Conservation (phyloP, 805 yeast species). For the Hyphopichia homilentoma region DNA sequence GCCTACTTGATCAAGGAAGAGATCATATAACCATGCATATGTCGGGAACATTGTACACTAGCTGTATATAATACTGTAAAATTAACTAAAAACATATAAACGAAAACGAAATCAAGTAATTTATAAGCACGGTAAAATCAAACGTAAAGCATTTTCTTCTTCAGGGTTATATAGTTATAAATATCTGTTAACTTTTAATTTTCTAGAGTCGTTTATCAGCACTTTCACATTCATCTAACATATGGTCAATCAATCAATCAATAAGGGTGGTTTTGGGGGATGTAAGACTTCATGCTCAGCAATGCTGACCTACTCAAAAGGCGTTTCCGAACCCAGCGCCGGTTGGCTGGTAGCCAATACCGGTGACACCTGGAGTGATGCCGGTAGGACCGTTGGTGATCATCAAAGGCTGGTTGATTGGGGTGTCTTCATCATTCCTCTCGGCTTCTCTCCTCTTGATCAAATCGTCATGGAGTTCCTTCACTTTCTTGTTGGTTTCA, state of each 20-base stretch:
- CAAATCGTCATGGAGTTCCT: conserved; percentile 65
- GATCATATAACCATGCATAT: conserved; percentile 3
- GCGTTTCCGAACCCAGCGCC: conserved; percentile 69
- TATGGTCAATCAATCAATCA: conserved; percentile 1
- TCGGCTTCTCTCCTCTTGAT: conserved; percentile 65
- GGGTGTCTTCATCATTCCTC: conserved; percentile 39
- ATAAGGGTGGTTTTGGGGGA: too few species aligned
- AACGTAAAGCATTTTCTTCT: too few species aligned
- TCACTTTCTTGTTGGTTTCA: conserved; percentile 68
- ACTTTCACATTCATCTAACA: conserved; percentile 1
- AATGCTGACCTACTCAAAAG: conserved; percentile 17
- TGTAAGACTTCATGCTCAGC: too few species aligned
- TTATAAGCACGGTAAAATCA: neutral
- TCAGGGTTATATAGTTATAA: too few species aligned
- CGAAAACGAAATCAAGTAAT: neutral
- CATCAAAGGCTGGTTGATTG: conserved; percentile 67
- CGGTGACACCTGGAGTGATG: conserved; percentile 31
- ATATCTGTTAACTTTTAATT: neutral
- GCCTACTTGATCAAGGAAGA: conserved; percentile 3
- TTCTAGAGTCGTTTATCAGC: neutral
- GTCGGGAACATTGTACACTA: too few species aligned
- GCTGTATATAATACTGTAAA: too few species aligned
- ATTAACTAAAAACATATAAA: conserved; percentile 2
- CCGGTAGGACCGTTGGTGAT: conserved; percentile 65
- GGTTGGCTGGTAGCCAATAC: conserved; percentile 64